Percentiles rank a stretch among this genome's conserved stretches.
phyloP scores from a whole-genome alignment of 2,329 filamentous ascomycete species.

The Alternaria ethzedia region DNA sequence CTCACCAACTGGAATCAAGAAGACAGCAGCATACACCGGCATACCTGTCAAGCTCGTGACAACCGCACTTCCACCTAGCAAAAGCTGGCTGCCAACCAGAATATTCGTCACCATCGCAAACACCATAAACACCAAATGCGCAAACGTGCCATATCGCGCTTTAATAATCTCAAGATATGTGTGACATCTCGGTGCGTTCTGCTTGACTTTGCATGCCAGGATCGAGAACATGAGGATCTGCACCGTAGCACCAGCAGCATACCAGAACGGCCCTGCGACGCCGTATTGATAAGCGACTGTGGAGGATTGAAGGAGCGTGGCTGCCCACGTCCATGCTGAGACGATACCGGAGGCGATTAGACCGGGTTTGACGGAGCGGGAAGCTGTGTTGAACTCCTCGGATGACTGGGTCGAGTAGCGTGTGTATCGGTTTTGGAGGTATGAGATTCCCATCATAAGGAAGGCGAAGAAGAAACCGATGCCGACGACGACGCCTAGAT shows the following conservation, averaged over 20 bases:
- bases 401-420: slow-evolving; percentile 51
- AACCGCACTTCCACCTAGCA: slow-evolving; percentile 53
- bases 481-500: slow-evolving; percentile 52
- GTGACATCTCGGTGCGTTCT: slow-evolving; percentile 50
- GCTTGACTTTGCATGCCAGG: slow-evolving; percentile 53
- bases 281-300: slow-evolving; percentile 41
- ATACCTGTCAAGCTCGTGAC: slow-evolving; percentile 53
- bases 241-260: slow-evolving; percentile 53
- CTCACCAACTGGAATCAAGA: slow-evolving; percentile 51
- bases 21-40: slow-evolving; percentile 53
- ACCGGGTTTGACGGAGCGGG: slow-evolving; percentile 53
- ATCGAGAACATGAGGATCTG: slow-evolving; percentile 55
- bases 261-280: slow-evolving; percentile 46
- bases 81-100: slow-evolving; percentile 51
- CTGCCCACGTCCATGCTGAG: slow-evolving; percentile 58
- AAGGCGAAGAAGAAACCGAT: slow-evolving; percentile 52
- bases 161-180: slow-evolving; percentile 53
- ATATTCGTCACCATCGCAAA: slow-evolving; percentile 54
- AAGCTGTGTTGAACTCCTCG: slow-evolving; percentile 59
- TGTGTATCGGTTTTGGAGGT: slow-evolving; percentile 46
- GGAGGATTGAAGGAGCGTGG: slow-evolving; percentile 46
- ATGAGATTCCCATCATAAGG: slow-evolving; percentile 45
- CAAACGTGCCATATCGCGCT: slow-evolving; percentile 46
- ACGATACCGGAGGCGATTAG: slow-evolving; percentile 57
- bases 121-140: slow-evolving; percentile 51